Base-by-base conservation (phyloP, 176 grass and related monocot genomes). In the Oryza glaberrima region DNA sequence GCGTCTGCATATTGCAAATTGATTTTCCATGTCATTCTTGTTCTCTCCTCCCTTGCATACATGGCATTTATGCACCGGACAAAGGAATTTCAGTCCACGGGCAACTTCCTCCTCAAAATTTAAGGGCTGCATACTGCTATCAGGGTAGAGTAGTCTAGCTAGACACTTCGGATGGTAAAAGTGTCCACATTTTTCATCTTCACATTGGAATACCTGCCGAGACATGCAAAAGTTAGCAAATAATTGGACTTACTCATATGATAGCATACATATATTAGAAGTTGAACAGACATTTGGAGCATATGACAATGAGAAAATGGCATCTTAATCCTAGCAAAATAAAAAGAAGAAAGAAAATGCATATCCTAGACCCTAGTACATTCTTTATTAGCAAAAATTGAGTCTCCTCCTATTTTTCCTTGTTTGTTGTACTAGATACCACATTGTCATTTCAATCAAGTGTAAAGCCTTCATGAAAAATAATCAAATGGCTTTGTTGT, bases 161-260 rank as follows among this genome's bases (percentile, higher is more conserved):
- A 98, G 77, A 77, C 96, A 98, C 14, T 88, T 80, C 0, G 93
- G 79, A 72, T 98, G 96, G 89, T 93, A 98, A 52, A 95, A 91
- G 23, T 93, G 93, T 63, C 93, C 96, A 85, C 96, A 98, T 54
- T 51, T 48, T 17, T 52, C 7, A 6, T 80, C 51, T 64, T 81
- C 88, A 65, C 96, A 98, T 66, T 56, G 83, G 83, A 91, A 92
- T 64, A 98, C 91, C 96, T 98, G 79, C 86, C 23, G 84, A 78
- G 32, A 19, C 75, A 86, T 60, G 9, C 44, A 63, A 17, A 38
- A 48, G n/a, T 71, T 22, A 61, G 25, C 14, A 75, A 8, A 83
- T 0, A 73, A 77, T 72, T 77, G 46, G 44, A 56, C 77, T 40
- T 77, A 52, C 77, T 67, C 7, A 85, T 41, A 81, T 25, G 34